Evolutionary conservation across 179 eudicot genomes (phyloP).

Genomic region (Patellifolia procumbens): DNA sequence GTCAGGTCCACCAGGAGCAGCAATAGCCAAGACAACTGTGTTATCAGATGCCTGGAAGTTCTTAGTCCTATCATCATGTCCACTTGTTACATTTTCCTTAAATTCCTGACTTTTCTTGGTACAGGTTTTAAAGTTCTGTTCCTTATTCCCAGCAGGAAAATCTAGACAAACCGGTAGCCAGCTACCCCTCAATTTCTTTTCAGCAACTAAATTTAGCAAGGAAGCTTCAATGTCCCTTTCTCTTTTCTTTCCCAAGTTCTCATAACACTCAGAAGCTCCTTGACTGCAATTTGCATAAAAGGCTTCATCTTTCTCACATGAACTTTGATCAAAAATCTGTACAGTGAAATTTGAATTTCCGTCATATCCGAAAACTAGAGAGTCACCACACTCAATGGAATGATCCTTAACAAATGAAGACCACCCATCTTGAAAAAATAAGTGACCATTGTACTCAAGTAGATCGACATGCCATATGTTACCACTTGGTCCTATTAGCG

Average conservation of each 20-base stretch:
- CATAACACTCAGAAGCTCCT: constrained; percentile 30
- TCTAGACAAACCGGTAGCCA: constrained; percentile 23
- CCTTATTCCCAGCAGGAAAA: constrained; percentile 14
- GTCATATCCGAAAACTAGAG: constrained; percentile 75
- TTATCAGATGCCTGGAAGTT: constrained; percentile 35
- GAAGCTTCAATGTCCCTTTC: constrained; percentile 39
- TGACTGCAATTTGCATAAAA: constrained; percentile 64
- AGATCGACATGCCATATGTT: constrained; percentile 64
- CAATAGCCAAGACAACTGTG: constrained; percentile 43
- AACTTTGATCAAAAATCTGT: constrained; percentile 72
- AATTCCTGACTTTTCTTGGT: constrained; percentile 24
- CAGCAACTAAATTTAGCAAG: constrained; percentile 29
- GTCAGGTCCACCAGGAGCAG: constrained; percentile 31
- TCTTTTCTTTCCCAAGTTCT: constrained; percentile 47
- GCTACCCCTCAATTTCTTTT: constrained; percentile 56
- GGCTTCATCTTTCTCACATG: constrained; percentile 88
- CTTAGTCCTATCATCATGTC: constrained; percentile 25
- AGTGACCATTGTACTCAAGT: constrained; percentile 43
- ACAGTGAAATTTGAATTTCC: constrained; percentile 68
- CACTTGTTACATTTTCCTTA: constrained; percentile 29
- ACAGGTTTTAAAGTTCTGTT: constrained; percentile 3
- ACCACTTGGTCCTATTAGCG: constrained; percentile 83
- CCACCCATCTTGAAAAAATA: constrained; percentile 76
- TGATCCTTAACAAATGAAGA: constrained; percentile 69
- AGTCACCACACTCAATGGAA: constrained; percentile 64